Evolutionary conservation across 2,329 filamentous ascomycete genomes (phyloP).

Genomic region (Didymella keratinophila): DNA sequence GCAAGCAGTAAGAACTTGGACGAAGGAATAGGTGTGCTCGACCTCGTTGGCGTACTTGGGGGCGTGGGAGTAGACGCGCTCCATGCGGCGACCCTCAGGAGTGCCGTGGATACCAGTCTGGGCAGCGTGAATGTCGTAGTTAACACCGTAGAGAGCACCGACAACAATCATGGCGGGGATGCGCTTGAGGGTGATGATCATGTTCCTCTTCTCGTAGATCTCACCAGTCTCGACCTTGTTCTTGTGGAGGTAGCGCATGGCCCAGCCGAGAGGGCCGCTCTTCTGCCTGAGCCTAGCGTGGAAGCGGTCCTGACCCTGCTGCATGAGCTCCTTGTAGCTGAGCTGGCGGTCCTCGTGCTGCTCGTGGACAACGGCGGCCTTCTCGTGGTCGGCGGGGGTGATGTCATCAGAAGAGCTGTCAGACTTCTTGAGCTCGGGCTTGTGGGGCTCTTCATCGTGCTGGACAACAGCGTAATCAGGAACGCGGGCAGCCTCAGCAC

Average conservation of each 20-base stretch:
- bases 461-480: slow-evolving; percentile 82
- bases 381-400: slow-evolving; percentile 41
- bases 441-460: slow-evolving; percentile 58
- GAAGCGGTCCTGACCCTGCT: slow-evolving; percentile 64
- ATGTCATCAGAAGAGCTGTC: slow-evolving; percentile 44
- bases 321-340: slow-evolving; percentile 69
- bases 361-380: slow-evolving; percentile 52
- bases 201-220: slow-evolving; percentile 77
- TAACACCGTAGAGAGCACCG: slow-evolving; percentile 73
- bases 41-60: slow-evolving; percentile 51
- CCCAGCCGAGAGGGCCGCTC: slow-evolving; percentile 78
- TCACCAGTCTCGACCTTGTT: slow-evolving; percentile 76
- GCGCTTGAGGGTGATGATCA: slow-evolving; percentile 68
- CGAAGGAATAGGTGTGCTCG: slow-evolving; percentile 55
- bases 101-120: slow-evolving; percentile 75
- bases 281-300: slow-evolving; percentile 70
- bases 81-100: slow-evolving; percentile 76
- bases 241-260: slow-evolving; percentile 77
- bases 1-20: slow-evolving; percentile 60
- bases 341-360: slow-evolving; percentile 59
- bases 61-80: slow-evolving; percentile 66
- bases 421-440: slow-evolving; percentile 31
- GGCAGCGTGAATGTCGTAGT: slow-evolving; percentile 84
- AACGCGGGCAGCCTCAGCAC: slow-evolving; percentile 64
- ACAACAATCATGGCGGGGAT: slow-evolving; percentile 72